Percentiles rank a stretch among this genome's conserved stretches.
These are phyloP conservation scores for Ophiostoma piceae DNA, from an alignment of 2,329 filamentous ascomycete species.

Conservation along the genomic window DNA sequence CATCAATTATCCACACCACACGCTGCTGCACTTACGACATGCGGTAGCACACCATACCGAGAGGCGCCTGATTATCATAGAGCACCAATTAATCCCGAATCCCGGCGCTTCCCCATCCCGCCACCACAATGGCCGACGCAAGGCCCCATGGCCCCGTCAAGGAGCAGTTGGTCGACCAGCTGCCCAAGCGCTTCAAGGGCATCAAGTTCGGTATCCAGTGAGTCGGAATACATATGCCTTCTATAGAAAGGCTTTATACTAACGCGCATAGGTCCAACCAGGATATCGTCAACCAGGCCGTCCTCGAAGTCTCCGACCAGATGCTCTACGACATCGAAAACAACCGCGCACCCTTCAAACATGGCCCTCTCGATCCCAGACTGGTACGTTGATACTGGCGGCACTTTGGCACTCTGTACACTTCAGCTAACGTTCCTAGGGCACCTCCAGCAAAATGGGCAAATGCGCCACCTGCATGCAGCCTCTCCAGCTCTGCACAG, in stretches of 20 bases:
- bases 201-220: constrained; percentile 92
- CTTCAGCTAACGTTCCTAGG: constrained; percentile 39
- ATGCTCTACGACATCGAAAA: constrained; percentile 87
- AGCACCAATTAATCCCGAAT: no score
- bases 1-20: not conserved
- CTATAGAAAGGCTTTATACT: not conserved
- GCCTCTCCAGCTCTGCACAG: constrained; percentile 76
- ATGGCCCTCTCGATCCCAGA: constrained; percentile 83
- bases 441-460: constrained; percentile 77
- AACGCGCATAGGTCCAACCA: constrained; percentile 64
- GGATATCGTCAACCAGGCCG: constrained; percentile 91
- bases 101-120: not conserved
- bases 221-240: constrained; percentile 28
- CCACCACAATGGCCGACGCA: constrained; percentile 23
- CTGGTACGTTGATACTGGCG: constrained; percentile 45
- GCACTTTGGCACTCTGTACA: not conserved
- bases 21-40: constrained; percentile 17
- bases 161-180: constrained; percentile 81
- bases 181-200: constrained; percentile 86
- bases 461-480: constrained; percentile 79
- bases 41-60: constrained; percentile 21
- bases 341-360: constrained; percentile 65
- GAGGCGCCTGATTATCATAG: not conserved
- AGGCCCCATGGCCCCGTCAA: constrained; percentile 37
- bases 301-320: constrained; percentile 89